Evolutionary conservation across 78 protist species (phyloP), one percentile per base, ranked within the genome.

Genomic region (Monocercomonoides exilis): DNA sequence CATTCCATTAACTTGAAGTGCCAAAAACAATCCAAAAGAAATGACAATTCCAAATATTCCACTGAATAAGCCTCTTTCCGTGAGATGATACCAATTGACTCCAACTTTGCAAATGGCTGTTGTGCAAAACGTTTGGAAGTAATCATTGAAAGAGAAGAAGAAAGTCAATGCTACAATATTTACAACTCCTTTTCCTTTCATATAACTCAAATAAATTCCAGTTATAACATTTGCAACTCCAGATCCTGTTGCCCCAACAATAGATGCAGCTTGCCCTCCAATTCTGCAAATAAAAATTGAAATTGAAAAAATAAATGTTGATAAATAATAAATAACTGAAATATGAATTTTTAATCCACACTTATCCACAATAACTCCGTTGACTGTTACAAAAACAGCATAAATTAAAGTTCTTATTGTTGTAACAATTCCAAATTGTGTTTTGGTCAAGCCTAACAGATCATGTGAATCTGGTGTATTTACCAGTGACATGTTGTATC

Each of bases 11-110:
- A 88, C 43, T 1, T 43, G 11, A 43, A 82, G 54, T 34, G 90
- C 90, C 0, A 88, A 44, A 87, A 88, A 88, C 46, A 88, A 88
- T 11, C 90, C 90, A 77, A 88, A 88, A 80, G 77, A 77, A 45
- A 88, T 41, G 45, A 88, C 2, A 1, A 80, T 77, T 1, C 90
- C 90, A 77, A 88, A 88, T 41, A 81, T 45, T 21, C 87, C 85
- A 3, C 82, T 45, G 86, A 81, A 88, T 1, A 88, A 41, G 45
- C 90, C 90, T 1, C 90, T n/a, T 44, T 88, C 90, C 2, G 45
- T 2, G 77, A 35, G 34, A 46, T 88, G 82, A 80, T 88, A 88
- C 86, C 87, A 88, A 46, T 81, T 41, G 21, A 45, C 80, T 42
- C 91, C 91, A 2, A 81, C 41, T 86, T 88, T 88, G 43, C 1